These are phyloP conservation scores for Erysimum cheiranthoides DNA, from an alignment of 345 rosid species.

Conservation along the genomic window DNA sequence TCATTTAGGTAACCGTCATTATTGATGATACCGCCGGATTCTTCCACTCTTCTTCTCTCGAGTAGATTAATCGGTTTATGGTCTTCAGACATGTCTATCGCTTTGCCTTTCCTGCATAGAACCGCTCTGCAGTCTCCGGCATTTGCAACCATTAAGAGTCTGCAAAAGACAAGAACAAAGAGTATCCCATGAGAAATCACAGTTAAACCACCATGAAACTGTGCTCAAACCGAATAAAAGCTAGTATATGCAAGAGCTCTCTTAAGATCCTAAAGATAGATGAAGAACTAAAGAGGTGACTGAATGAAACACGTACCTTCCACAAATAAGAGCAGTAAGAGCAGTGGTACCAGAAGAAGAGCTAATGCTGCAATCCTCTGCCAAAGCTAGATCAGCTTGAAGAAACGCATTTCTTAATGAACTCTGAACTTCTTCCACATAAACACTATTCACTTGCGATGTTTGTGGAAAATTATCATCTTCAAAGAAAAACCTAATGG, in stretches of 20 bases:
- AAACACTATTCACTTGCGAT: conserved; percentile 58
- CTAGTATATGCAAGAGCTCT: not conserved
- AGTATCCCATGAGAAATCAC: conserved; percentile 3
- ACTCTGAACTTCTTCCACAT: conserved; percentile 62
- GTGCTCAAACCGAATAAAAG: not conserved
- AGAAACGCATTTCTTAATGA: conserved; percentile 68
- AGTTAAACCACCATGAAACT: not conserved
- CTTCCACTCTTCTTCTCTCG: conserved; percentile 75
- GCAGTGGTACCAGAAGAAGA: conserved; percentile 88
- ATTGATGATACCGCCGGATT: conserved; percentile 45
- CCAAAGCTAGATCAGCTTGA: conserved; percentile 76
- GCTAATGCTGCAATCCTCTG: conserved; percentile 66
- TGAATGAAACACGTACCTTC: conserved; percentile 23
- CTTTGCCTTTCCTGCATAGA: conserved; percentile 44
- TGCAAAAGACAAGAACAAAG: conserved; percentile 31
- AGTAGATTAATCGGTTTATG: conserved; percentile 64
- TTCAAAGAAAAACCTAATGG: conserved; percentile 70
- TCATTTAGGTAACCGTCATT: conserved; percentile 56
- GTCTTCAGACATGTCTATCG: conserved; percentile 58
- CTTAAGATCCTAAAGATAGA: not conserved
- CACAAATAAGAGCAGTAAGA: conserved; percentile 64
- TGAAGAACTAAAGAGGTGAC: not conserved
- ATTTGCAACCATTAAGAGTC: conserved; percentile 61
- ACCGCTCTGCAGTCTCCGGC: conserved; percentile 51
- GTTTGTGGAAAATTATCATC: conserved; percentile 62